Evolutionary conservation across 1,284 basidiomycete genomes (phyloP), one percentile per base, ranked within the genome.

Genomic region (Meira nashicola): DNA sequence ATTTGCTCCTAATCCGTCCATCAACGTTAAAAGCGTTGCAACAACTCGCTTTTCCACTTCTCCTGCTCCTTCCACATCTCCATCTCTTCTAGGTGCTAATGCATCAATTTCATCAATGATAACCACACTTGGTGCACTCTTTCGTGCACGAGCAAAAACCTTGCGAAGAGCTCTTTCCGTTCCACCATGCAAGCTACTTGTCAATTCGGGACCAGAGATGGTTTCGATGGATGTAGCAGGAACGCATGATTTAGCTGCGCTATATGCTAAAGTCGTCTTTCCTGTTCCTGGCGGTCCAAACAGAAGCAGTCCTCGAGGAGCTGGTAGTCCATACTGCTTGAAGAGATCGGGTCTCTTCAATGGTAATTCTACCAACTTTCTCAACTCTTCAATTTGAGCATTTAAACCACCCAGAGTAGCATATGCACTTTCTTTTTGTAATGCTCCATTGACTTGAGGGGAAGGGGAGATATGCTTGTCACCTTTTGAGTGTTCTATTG

Each of bases 91-190:
- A 0, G 95, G 95, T 59, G 90, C 94, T 19, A 98, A 80, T 0
- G 93, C 93, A 71, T 99, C 95, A 1, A 99, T 87, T 80, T 99
- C 95, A 74, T 98, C 95, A 46, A 99, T 82, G 33, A 99, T 88
- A 54, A 98, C 86, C 65, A 99, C 91, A 39, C 71, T 70, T 0
- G 94, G 93, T 63, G 86, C 88, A 67, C 87, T 85, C 39, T 83
- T 81, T 54, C 86, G 84, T 0, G 95, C 95, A 68, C 92, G 86
- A 25, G 84, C 84, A 78, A 98, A 99, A 0, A 98, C 87, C 21
- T 88, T 87, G 17, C 94, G 86, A 17, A 99, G 82, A 62, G 88
- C 86, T 2, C 89, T 86, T 78, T 98, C 94, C 1, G 93, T 96
- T 81, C 98, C 94, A 44, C 94, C 94, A 72, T 97, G 94, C 74